Conservation (phyloP, 768 basidiomycete genomes). For the Tulasnella sp. region DNA sequence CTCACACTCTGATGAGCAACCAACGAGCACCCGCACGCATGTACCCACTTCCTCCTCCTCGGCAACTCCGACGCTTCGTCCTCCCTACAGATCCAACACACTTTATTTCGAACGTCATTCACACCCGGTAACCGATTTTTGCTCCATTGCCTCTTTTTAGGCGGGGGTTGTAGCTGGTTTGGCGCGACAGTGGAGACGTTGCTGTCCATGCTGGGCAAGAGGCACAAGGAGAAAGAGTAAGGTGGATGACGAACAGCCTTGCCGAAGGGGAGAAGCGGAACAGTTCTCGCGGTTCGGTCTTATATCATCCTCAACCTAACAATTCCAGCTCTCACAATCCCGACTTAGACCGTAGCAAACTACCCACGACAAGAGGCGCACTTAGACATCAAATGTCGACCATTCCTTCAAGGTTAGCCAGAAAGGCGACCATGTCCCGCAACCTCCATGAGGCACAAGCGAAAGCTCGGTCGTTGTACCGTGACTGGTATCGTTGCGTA, state of each 20-base stretch:
- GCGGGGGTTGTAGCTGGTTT: background rate
- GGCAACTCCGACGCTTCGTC: conserved; percentile 15
- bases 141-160: background rate
- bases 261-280: no score
- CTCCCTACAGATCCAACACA: conserved; percentile 27
- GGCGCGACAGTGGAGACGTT: background rate
- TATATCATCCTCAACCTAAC: background rate
- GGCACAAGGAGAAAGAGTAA: no score
- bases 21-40: conserved; percentile 25
- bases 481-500: conserved; percentile 91
- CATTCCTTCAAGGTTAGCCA: conserved; percentile 86
- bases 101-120: conserved; percentile 24
- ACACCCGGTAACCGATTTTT: background rate
- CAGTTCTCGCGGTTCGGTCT: background rate
- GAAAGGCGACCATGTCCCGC: conserved; percentile 57
- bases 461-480: conserved; percentile 73
- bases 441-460: conserved; percentile 56
- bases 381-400: conserved; percentile 54
- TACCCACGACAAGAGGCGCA: no score
- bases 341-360: background rate
- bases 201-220: background rate
- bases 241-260: background rate
- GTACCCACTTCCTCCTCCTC: conserved; percentile 16
- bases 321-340: background rate
- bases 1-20: conserved; percentile 24